These are phyloP conservation scores for Blastobotrys elegans DNA, from an alignment of 1,139 yeast species.

Conservation along the genomic window DNA sequence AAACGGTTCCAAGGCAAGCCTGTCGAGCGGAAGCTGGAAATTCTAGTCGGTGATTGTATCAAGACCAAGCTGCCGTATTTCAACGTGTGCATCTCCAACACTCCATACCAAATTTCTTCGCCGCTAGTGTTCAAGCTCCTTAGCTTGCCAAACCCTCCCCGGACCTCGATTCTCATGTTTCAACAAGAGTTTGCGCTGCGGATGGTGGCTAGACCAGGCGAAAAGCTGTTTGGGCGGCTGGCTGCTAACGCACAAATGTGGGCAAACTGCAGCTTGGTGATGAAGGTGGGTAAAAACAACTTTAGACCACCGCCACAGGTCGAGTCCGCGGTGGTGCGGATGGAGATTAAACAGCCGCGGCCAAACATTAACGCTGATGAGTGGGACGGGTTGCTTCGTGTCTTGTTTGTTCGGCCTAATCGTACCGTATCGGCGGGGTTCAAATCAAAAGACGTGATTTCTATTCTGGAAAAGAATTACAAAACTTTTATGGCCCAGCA, in stretches of 20 bases:
- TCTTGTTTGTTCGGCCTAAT: conserved; percentile 88
- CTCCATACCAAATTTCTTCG: conserved; percentile 96
- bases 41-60: conserved; percentile 91
- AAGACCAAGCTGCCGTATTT: conserved; percentile 92
- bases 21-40: conserved; percentile 83
- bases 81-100: conserved; percentile 93
- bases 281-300: conserved; percentile 96
- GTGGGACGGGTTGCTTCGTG: conserved; percentile 94
- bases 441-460: conserved; percentile 75
- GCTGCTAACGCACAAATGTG: conserved; percentile 98
- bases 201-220: conserved; percentile 93
- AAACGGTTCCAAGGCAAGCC: conserved; percentile 98
- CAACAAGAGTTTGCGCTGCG: conserved; percentile 96
- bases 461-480: conserved; percentile 83
- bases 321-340: conserved; percentile 91
- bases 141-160: conserved; percentile 88
- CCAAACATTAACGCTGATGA: conserved; percentile 90
- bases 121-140: conserved; percentile 90
- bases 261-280: conserved; percentile 96
- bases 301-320: conserved; percentile 99
- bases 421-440: conserved; percentile 92
- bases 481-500: conserved; percentile 59
- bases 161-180: conserved; percentile 94
- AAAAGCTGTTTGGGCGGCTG: conserved; percentile 80
- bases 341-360: conserved; percentile 86